Conservation (phyloP, 176 grass and related monocot species). For the Thalia dealbata region DNA sequence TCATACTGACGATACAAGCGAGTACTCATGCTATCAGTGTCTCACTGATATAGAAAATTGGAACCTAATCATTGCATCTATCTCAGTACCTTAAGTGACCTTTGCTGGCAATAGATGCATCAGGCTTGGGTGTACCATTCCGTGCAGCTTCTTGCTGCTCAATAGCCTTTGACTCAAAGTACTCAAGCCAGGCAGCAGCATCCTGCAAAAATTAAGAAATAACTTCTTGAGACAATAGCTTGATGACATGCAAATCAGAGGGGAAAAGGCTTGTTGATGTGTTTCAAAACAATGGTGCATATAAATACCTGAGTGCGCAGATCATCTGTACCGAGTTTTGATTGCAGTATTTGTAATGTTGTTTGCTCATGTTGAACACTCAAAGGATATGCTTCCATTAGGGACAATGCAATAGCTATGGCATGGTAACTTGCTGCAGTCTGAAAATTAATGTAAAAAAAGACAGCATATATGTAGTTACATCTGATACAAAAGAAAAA, state of each 20-base stretch:
- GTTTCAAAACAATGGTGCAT: background rate
- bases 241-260: background rate
- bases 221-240: background rate
- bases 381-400: conserved; percentile 99
- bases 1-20: background rate
- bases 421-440: conserved; percentile 99
- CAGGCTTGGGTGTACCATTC: conserved; percentile 91
- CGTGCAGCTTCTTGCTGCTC: conserved; percentile 96
- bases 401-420: conserved; percentile 93
- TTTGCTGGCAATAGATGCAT: conserved; percentile 99
- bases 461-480: background rate
- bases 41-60: background rate
- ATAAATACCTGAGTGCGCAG: conserved; percentile 72
- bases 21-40: background rate
- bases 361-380: conserved; percentile 99
- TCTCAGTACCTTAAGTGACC: conserved; percentile 79
- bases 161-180: conserved; percentile 97
- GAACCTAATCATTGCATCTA: conserved; percentile 4
- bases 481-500: background rate
- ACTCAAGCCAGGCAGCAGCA: conserved; percentile 99
- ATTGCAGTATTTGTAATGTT: conserved; percentile 89
- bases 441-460: conserved; percentile 29
- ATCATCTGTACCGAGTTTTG: conserved; percentile 96
- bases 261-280: background rate
- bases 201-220: conserved; percentile 33